Percentiles rank a stretch among this genome's conserved stretches.
Evolutionary conservation across 352 stramenopile genomes (phyloP).

Genomic region (Globisporangium apiculatum): DNA sequence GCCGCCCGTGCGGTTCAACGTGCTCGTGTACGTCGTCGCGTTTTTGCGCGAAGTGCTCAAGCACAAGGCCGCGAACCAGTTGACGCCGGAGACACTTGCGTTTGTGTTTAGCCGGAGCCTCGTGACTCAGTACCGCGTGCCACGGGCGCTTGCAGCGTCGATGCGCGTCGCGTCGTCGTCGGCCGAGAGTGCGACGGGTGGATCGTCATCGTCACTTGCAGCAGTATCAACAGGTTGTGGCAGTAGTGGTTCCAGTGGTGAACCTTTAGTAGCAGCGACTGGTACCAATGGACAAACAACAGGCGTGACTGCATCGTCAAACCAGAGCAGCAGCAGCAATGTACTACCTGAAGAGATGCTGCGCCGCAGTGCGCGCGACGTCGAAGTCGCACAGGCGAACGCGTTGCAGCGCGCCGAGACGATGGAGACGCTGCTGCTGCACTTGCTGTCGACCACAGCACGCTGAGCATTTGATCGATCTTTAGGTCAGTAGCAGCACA

Average conservation of each 20-base stretch:
- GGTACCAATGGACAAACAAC: too few species aligned
- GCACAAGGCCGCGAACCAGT: slow-evolving; percentile 44
- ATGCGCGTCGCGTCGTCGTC: neutral
- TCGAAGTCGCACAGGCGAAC: slow-evolving; percentile 48
- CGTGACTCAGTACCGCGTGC: slow-evolving; percentile 37
- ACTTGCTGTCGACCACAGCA: slow-evolving; percentile 51
- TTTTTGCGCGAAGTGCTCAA: slow-evolving; percentile 95
- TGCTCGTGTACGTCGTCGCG: slow-evolving; percentile 95
- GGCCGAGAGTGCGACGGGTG: too few species aligned
- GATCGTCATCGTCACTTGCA: too few species aligned
- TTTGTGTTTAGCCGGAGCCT: slow-evolving; percentile 74
- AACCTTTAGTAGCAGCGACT: too few species aligned
- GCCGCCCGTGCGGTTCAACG: slow-evolving; percentile 94
- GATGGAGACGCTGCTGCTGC: slow-evolving; percentile 66
- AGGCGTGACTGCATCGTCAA: neutral
- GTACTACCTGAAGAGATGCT: slow-evolving; percentile 47
- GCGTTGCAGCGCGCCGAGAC: slow-evolving; percentile 49
- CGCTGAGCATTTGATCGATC: slow-evolving; percentile 15
- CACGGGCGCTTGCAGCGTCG: neutral
- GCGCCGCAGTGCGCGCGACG: slow-evolving; percentile 44
- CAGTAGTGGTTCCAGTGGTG: too few species aligned
- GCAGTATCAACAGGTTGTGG: too few species aligned
- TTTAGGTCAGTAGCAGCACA: neutral
- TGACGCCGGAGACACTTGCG: slow-evolving; percentile 63
- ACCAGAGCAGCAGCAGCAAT: neutral